Evolutionary conservation across 2,329 filamentous ascomycete species (phyloP).

Genomic region (Plectosphaerella sp.): DNA sequence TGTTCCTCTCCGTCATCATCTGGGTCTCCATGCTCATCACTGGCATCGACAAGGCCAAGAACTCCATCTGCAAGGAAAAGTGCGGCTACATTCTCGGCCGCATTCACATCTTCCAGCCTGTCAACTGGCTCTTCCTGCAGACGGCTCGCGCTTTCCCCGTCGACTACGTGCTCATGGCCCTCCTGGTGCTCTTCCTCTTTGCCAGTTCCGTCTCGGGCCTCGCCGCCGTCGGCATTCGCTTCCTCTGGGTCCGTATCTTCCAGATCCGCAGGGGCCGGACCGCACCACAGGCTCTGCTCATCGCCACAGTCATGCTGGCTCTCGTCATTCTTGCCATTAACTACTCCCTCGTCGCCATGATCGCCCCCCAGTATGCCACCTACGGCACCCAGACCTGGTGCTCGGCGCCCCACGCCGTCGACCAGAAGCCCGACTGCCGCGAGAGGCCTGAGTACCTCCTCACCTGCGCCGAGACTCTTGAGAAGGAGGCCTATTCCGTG

Average conservation of each 20-base stretch:
- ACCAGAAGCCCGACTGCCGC: slow-evolving; percentile 71
- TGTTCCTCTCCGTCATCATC: slow-evolving; percentile 69
- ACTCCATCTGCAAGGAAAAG: slow-evolving; percentile 83
- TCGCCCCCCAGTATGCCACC: slow-evolving; percentile 93
- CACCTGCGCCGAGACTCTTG: slow-evolving; percentile 74
- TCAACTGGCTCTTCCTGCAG: slow-evolving; percentile 85
- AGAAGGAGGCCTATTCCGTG: slow-evolving; percentile 67
- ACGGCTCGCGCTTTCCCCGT: slow-evolving; percentile 81
- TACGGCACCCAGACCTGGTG: slow-evolving; percentile 96
- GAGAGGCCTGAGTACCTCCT: slow-evolving; percentile 67
- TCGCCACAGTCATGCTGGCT: slow-evolving; percentile 86
- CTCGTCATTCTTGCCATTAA: slow-evolving; percentile 88
- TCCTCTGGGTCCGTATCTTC: slow-evolving; percentile 94
- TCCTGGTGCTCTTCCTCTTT: slow-evolving; percentile 85
- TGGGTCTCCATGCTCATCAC: slow-evolving; percentile 95
- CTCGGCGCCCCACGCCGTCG: slow-evolving; percentile 60
- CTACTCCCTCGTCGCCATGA: slow-evolving; percentile 86
- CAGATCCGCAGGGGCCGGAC: slow-evolving; percentile 85
- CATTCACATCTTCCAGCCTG: slow-evolving; percentile 89
- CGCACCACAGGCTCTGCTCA: slow-evolving; percentile 83
- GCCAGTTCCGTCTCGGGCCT: slow-evolving; percentile 82
- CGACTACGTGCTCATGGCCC: slow-evolving; percentile 85
- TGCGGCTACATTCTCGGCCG: slow-evolving; percentile 88
- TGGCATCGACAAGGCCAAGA: slow-evolving; percentile 91
- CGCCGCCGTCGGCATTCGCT: slow-evolving; percentile 83